phyloP scores from a whole-genome alignment of 2,329 filamentous ascomycete genomes.

The Venturia asperata region DNA sequence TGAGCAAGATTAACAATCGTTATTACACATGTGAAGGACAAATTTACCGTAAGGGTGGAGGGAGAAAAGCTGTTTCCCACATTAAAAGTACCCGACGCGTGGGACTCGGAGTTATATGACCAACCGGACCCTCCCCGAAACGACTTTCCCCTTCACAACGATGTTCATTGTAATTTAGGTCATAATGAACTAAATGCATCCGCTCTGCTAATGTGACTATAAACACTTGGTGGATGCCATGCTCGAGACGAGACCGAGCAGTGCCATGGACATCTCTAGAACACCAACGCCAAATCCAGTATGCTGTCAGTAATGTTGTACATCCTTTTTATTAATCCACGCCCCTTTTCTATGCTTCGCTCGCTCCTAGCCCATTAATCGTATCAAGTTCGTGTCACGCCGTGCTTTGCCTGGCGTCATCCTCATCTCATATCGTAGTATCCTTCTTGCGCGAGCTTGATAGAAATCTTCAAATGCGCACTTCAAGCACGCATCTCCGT shows the following conservation, averaged over 20 bases:
- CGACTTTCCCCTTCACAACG: neutral
- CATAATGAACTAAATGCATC: neutral
- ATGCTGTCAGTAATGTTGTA: neutral
- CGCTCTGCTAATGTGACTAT: neutral
- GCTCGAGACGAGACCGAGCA: neutral
- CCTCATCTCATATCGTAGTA: neutral
- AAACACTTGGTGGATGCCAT: neutral
- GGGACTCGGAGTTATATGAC: neutral
- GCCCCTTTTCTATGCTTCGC: neutral
- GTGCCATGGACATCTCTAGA: neutral
- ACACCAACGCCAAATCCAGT: neutral
- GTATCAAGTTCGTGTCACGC: neutral
- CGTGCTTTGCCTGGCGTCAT: neutral
- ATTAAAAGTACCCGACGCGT: too few species aligned
- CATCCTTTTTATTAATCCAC: neutral
- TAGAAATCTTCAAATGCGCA: slow-evolving; percentile 28
- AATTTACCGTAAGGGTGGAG: neutral
- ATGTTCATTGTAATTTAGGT: neutral
- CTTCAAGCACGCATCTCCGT: neutral
- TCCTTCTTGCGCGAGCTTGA: slow-evolving; percentile 19
- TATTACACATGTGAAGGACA: neutral
- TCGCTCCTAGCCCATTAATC: neutral
- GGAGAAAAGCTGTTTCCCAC: neutral
- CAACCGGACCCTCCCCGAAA: neutral
- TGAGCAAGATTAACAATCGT: neutral